Evolutionary conservation across 768 basidiomycete genomes (phyloP), one percentile per base, ranked within the genome.

Genomic region (Pisolithus microcarpus): DNA sequence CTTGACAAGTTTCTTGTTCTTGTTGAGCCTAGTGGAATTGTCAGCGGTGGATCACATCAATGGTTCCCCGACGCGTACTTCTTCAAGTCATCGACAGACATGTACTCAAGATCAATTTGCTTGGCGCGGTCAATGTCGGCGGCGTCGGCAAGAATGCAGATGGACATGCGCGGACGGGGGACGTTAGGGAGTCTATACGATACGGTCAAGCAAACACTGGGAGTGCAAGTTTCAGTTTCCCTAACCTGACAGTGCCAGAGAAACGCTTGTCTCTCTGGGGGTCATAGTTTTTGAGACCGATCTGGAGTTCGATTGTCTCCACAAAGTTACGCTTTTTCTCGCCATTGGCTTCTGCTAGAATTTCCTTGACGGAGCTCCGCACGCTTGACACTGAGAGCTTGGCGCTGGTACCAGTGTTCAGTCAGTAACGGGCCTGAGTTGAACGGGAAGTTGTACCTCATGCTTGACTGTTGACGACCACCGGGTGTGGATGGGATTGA

Each of bases 201-300:
- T 6, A 15, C 11, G 34, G 34, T 34, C 34, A 19, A 1, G 9
- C 26, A 48, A 7, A 42, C 7, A 11, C 30, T n/a, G 11, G 6
- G 40, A 19, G 5, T 1, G 43, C 31, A 26, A 44, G 37, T 9
- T 8, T 10, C 34, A 13, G 34, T 1, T 1, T 13, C 8, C 69
- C 79, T 54, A 58, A 93, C 93, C 94, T 95, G 75, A 95, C 91
- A 46, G 92, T 96, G 65, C 92, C 92, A 58, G 91, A 94, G 89
- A 99, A 98, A 91, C 96, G 96, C 80, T 98, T 99, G 75, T 99
- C 96, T 58, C 96, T 80, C 83, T 98, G 96, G 61, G 96, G 95
- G 72, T 99, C 93, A 77, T 96, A 96, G 82, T 96, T 96, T 79
- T 95, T 96, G 65, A 96, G 81, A 60, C 93, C 93, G 61, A 96